phyloP scores from a whole-genome alignment of 2,329 filamentous ascomycete genomes.

The Penicillium sp. region DNA sequence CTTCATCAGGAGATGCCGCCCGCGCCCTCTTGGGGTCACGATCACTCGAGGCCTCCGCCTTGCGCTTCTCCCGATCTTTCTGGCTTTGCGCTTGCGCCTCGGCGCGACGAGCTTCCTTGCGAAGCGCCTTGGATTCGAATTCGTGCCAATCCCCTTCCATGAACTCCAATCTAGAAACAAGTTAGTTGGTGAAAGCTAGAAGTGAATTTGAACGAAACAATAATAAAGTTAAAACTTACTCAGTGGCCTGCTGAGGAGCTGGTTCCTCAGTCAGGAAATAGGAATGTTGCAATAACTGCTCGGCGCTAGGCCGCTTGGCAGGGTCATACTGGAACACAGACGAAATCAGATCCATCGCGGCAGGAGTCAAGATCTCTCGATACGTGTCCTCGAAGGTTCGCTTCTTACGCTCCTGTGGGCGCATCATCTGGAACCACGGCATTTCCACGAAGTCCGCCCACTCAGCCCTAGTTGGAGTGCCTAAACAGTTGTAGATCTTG shows the following conservation, averaged over 20 bases:
- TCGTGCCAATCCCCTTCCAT: constrained; percentile 97
- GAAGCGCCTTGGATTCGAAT: constrained; percentile 91
- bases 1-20: constrained; percentile 16
- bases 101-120: constrained; percentile 66
- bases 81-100: constrained; percentile 47
- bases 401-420: constrained; percentile 70
- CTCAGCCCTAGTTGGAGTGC: constrained; percentile 77
- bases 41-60: constrained; percentile 41
- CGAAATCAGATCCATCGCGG: constrained; percentile 77
- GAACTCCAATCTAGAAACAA: constrained; percentile 61
- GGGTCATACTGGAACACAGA: constrained; percentile 92
- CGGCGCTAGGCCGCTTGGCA: constrained; percentile 74
- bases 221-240: constrained; percentile 58
- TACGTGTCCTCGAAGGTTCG: constrained; percentile 83
- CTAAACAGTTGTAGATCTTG: constrained; percentile 91
- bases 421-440: constrained; percentile 93
- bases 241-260: constrained; percentile 70
- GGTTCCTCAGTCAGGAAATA: constrained; percentile 89
- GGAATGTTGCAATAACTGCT: constrained; percentile 77
- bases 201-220: not conserved
- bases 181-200: constrained; percentile 1
- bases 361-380: constrained; percentile 70
- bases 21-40: constrained; percentile 42
- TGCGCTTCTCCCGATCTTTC: constrained; percentile 49
- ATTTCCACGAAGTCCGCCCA: constrained; percentile 93